Conservation (phyloP, 441 rosid genomes). For the Adansonia gregorii region DNA sequence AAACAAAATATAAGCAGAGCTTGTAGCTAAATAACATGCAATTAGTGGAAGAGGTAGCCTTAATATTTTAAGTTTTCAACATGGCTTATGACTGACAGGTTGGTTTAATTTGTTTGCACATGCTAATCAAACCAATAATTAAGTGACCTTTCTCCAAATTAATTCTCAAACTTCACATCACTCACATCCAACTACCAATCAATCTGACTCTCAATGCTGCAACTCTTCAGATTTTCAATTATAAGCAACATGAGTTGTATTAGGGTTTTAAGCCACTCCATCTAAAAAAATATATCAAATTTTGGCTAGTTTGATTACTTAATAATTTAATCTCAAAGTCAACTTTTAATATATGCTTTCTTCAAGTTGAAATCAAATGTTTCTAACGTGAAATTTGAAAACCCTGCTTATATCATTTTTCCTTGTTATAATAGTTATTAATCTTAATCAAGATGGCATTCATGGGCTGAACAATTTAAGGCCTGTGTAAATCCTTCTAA, state of each 20-base stretch:
- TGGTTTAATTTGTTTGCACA: slow-evolving; percentile 3
- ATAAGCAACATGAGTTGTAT: not conserved
- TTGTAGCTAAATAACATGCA: not conserved
- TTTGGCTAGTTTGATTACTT: not conserved
- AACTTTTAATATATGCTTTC: too few species aligned
- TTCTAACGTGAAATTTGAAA: too few species aligned
- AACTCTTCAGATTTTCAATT: not conserved
- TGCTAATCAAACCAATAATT: slow-evolving; percentile 10
- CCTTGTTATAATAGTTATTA: too few species aligned
- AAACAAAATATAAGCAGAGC: not conserved
- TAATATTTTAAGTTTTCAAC: not conserved
- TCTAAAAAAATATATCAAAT: too few species aligned
- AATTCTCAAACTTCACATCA: slow-evolving; percentile 9
- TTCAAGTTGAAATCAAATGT: not conserved
- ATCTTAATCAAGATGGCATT: not conserved
- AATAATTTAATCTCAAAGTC: not conserved
- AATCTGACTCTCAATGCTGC: not conserved
- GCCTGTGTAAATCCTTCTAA: not conserved
- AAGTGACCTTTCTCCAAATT: not conserved
- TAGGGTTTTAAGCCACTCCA: not conserved
- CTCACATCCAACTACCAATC: not conserved
- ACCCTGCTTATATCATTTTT: not conserved
- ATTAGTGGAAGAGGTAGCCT: slow-evolving; percentile 28
- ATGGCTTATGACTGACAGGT: slow-evolving; percentile 5
- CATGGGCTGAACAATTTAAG: not conserved